Conservation (phyloP, 345 rosid genomes). For the Laguncularia racemosa region DNA sequence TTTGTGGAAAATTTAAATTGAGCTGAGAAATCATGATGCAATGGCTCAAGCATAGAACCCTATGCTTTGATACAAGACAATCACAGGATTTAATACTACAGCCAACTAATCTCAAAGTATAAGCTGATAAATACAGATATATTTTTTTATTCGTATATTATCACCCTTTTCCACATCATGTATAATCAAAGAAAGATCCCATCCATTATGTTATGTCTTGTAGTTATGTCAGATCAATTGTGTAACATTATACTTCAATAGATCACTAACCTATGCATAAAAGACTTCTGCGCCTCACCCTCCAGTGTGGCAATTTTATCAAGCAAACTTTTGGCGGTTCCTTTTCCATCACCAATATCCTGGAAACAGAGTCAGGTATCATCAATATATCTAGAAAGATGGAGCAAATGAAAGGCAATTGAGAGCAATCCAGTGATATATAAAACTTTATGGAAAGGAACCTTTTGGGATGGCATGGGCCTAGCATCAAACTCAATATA, state of each 20-base stretch:
- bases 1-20: too few relatives aligned
- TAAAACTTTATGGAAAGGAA: conserved; percentile 10
- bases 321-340: conserved; percentile 72
- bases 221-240: too few relatives aligned
- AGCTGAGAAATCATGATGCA: too few relatives aligned
- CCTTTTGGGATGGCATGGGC: conserved; percentile 64
- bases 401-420: not conserved
- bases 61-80: too few relatives aligned
- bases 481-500: conserved; percentile 53
- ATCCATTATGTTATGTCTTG: too few relatives aligned
- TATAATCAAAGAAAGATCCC: too few relatives aligned
- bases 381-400: not conserved
- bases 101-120: too few relatives aligned
- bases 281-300: conserved; percentile 94
- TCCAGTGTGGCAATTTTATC: conserved; percentile 72
- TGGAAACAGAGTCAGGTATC: conserved; percentile 14
- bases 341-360: conserved; percentile 78
- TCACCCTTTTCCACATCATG: too few relatives aligned
- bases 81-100: too few relatives aligned
- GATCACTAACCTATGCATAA: conserved; percentile 88
- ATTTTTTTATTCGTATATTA: too few relatives aligned
- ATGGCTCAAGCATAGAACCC: too few relatives aligned
- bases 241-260: conserved; percentile 6
- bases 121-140: too few relatives aligned
- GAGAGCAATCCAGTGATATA: not conserved